Percentiles rank a stretch among this genome's conserved stretches.
These are phyloP conservation scores for Pulveroboletus sp. DNA, from an alignment of 768 basidiomycete genomes.

Conservation along the genomic window DNA sequence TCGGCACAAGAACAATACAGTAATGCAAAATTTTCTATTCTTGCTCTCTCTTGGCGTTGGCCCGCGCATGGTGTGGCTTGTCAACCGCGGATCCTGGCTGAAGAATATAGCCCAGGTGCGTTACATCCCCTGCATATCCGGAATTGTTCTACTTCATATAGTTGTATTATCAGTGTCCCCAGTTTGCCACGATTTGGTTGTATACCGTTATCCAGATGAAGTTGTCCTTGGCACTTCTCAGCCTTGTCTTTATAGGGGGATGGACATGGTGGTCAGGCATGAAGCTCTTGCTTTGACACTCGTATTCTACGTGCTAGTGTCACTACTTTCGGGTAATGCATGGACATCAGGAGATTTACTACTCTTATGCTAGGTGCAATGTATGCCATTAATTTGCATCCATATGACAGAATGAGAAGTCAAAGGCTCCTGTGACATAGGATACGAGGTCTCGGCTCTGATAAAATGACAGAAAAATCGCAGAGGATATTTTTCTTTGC, in stretches of 20 bases:
- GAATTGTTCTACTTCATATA: not conserved
- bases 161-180: constrained; percentile 53
- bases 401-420: not conserved
- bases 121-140: not conserved
- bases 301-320: no score
- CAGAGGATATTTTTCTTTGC: constrained; percentile 45
- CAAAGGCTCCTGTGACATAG: constrained; percentile 1
- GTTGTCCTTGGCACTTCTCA: constrained; percentile 55
- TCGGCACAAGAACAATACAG: constrained; percentile 55
- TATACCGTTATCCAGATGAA: constrained; percentile 70
- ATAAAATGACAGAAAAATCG: no score
- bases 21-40: constrained; percentile 57
- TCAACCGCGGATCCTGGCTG: constrained; percentile 67
- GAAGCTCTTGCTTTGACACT: constrained; percentile 37
- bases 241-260: constrained; percentile 47
- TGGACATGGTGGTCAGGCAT: constrained; percentile 65
- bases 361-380: not conserved
- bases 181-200: constrained; percentile 75
- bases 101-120: constrained; percentile 72
- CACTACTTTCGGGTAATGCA: no score
- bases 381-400: constrained; percentile 9
- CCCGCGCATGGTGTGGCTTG: constrained; percentile 62
- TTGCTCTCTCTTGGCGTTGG: constrained; percentile 54
- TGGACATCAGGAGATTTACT: not conserved
- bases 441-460: not conserved